Evolutionary conservation across 805 yeast species (phyloP), one percentile per base, ranked within the genome.

Genomic region (Wickerhamomyces bisporus): DNA sequence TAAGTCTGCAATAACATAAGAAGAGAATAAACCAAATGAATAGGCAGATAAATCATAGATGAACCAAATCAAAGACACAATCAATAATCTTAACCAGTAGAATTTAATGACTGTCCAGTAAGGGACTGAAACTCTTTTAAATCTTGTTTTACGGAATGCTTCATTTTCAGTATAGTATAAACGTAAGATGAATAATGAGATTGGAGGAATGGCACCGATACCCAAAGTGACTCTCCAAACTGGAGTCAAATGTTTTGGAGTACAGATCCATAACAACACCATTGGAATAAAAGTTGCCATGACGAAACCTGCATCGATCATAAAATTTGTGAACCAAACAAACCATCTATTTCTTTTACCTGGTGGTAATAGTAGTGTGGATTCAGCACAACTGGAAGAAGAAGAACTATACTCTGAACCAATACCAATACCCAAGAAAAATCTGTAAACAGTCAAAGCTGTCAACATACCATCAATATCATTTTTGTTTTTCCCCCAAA

Each of bases 341-440:
- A 89, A 88, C 70, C 83, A 88, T 59, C 96, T 73, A 65, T 89
- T 87, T 68, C 97, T 81, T 43, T 73, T 71, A 41, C 95, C 95
- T n/a, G 77, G 71, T 14, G 89, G 85, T 50, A 88, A 66, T 44
- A 76, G 64, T 40, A 84, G 79, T 32, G 94, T 79, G 28, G 94
- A 93, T 62, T 89, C 97, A 21, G 96, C 88, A 49, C 94, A 86
- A 26, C 95, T 94, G 15, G 89, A 91, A 8, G 95, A 82, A 32
- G 96, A 89, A 12, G 94, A 82, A 33, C 96, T 96, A 57, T 89
- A 89, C 64, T 89, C 98, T 35, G 94, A 89, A 52, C 98, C 98
- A 50, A 91, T 85, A 52, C 89, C 94, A 47, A 86, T 68, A 64
- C 98, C 98, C 36, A 89, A 65, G 62, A 89, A 81, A 61, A 86